Evolutionary conservation across 108 stramenopile genomes (phyloP).

Genomic region (Skeletonema marinoi): DNA sequence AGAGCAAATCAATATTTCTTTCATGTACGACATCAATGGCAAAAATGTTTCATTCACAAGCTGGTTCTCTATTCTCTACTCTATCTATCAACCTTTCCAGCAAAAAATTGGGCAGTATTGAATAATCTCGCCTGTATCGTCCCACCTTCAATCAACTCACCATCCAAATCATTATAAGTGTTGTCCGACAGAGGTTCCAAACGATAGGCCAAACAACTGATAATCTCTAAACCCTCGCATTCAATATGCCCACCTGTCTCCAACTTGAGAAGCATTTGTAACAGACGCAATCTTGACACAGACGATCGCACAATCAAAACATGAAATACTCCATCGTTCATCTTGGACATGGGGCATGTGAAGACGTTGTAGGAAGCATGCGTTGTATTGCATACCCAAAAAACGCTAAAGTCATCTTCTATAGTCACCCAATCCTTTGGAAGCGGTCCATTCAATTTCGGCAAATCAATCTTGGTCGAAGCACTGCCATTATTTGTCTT

Average conservation of each 20-base stretch:
- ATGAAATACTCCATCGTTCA: constrained; percentile 81
- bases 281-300: constrained; percentile 57
- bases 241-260: constrained; percentile 76
- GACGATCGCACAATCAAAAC: constrained; percentile 70
- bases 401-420: constrained; percentile 75
- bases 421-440: constrained; percentile 60
- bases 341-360: constrained; percentile 66
- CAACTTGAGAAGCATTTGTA: constrained; percentile 64
- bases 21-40: too few species aligned
- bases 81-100: not conserved
- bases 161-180: constrained; percentile 86
- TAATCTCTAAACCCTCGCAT: constrained; percentile 58
- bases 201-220: constrained; percentile 79
- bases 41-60: too few species aligned
- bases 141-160: constrained; percentile 85
- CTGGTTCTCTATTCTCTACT: not conserved
- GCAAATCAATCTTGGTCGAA: constrained; percentile 27
- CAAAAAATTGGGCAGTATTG: constrained; percentile 52
- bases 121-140: constrained; percentile 75
- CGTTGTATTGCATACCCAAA: constrained; percentile 84
- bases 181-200: constrained; percentile 64
- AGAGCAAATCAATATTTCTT: too few species aligned
- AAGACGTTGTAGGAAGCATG: constrained; percentile 69
- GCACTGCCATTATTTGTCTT: not conserved
- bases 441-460: constrained; percentile 59